These are phyloP conservation scores for Pleurotus pulmonarius DNA, from an alignment of 768 basidiomycete species.

Conservation along the genomic window DNA sequence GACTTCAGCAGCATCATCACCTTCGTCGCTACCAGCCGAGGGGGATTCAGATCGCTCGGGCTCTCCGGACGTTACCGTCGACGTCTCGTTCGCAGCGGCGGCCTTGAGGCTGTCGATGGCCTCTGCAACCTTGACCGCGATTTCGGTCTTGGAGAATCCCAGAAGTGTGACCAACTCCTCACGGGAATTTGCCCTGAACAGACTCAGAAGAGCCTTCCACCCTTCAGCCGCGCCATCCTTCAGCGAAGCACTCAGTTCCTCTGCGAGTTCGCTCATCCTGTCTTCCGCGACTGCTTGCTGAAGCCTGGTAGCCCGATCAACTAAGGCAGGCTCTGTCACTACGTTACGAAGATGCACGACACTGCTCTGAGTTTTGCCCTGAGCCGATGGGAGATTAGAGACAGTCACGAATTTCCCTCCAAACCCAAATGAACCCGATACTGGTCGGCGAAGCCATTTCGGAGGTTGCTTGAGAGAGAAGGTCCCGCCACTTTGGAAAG, in stretches of 20 bases:
- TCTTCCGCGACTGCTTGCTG: constrained; percentile 57
- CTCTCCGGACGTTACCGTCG: constrained; percentile 83
- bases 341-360: constrained; percentile 77
- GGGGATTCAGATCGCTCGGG: constrained; percentile 54
- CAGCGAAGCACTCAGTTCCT: constrained; percentile 39
- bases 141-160: constrained; percentile 88
- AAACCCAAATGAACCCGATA: constrained; percentile 82
- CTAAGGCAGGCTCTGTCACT: constrained; percentile 69
- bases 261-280: constrained; percentile 63
- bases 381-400: constrained; percentile 66
- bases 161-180: constrained; percentile 88
- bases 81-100: constrained; percentile 32
- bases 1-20: constrained; percentile 28
- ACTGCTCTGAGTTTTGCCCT: constrained; percentile 80
- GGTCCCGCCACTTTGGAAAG: constrained; percentile 40
- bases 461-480: constrained; percentile 93
- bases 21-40: constrained; percentile 31
- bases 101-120: constrained; percentile 75
- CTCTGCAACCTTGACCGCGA: constrained; percentile 73
- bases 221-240: constrained; percentile 40
- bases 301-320: constrained; percentile 70
- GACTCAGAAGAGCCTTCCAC: constrained; percentile 86
- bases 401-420: constrained; percentile 84
- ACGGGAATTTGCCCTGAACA: constrained; percentile 86
- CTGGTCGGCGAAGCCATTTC: constrained; percentile 89